These are phyloP conservation scores for Penicillium sp. DNA, from an alignment of 2,329 filamentous ascomycete species.

Conservation along the genomic window DNA sequence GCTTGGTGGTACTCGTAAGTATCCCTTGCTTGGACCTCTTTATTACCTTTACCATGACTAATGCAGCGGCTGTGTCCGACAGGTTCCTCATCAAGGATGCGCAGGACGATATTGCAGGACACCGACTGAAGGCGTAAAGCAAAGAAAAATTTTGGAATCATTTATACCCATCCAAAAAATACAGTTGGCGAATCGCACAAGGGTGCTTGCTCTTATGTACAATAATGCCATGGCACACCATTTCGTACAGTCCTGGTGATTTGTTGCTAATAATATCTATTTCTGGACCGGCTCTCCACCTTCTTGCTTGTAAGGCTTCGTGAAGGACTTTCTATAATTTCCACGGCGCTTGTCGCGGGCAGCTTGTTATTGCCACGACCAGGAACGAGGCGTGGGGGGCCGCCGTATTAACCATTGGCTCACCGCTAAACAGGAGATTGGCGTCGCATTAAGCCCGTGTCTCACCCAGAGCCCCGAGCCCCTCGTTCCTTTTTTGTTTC, in stretches of 20 bases:
- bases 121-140: conserved; percentile 70
- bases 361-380: conserved; percentile 22
- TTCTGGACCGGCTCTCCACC: conserved; percentile 12
- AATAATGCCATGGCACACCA: conserved; percentile 14
- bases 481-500: conserved; percentile 31
- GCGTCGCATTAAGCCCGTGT: conserved; percentile 32
- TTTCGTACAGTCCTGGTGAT: conserved; percentile 12
- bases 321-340: conserved; percentile 14
- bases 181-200: not conserved
- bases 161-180: not conserved
- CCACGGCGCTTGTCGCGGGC: conserved; percentile 15
- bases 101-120: conserved; percentile 75
- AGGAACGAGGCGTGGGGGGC: conserved; percentile 3
- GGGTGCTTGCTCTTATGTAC: conserved; percentile 11
- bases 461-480: conserved; percentile 22
- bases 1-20: conserved; percentile 94
- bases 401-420: conserved; percentile 24
- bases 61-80: conserved; percentile 21
- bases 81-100: conserved; percentile 89
- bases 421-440: conserved; percentile 25
- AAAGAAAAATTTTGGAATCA: not conserved
- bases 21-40: conserved; percentile 1
- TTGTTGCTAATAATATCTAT: conserved; percentile 21
- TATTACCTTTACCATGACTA: conserved; percentile 12
- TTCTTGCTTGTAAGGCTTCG: conserved; percentile 8